These are phyloP conservation scores for Populus hybrid DNA, from an alignment of 441 rosid species.

Conservation along the genomic window DNA sequence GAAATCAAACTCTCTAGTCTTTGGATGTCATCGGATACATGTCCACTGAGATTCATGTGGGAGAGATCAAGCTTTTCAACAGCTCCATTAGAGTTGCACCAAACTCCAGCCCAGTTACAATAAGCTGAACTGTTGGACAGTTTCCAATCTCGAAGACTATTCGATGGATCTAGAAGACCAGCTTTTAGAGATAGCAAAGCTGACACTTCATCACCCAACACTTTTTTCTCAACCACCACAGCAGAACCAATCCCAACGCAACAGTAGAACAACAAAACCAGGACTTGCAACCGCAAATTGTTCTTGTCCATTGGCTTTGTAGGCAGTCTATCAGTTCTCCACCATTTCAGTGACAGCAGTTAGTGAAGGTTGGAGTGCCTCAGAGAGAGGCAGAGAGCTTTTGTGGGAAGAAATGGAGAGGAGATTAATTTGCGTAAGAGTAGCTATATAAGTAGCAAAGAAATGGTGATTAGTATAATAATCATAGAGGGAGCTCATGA, in stretches of 20 bases:
- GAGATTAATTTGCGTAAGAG: slow-evolving; percentile 26
- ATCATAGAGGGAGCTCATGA: slow-evolving; percentile 10
- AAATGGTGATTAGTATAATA: slow-evolving; percentile 26
- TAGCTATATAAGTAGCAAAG: slow-evolving; percentile 27
- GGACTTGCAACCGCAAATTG: slow-evolving; percentile 32
- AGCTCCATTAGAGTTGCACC: slow-evolving; percentile 58
- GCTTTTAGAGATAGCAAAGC: slow-evolving; percentile 58
- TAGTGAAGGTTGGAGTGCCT: neutral
- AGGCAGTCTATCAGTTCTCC: slow-evolving; percentile 23
- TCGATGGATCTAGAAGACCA: slow-evolving; percentile 55
- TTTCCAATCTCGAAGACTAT: slow-evolving; percentile 68
- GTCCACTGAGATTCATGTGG: slow-evolving; percentile 71
- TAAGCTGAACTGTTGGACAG: slow-evolving; percentile 34
- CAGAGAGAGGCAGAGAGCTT: slow-evolving; percentile 5
- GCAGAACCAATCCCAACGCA: slow-evolving; percentile 36
- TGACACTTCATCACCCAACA: slow-evolving; percentile 38
- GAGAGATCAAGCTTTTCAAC: slow-evolving; percentile 80
- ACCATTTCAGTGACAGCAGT: slow-evolving; percentile 19
- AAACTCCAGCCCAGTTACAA: slow-evolving; percentile 86
- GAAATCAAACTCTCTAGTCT: slow-evolving; percentile 45
- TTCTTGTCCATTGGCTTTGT: slow-evolving; percentile 18
- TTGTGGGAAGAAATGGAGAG: slow-evolving; percentile 31
- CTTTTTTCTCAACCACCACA: slow-evolving; percentile 18
- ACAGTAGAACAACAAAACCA: slow-evolving; percentile 38
- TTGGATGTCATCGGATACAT: slow-evolving; percentile 52